Base-by-base conservation (phyloP, 2,329 filamentous ascomycete genomes). In the Talaromyces sp. region DNA sequence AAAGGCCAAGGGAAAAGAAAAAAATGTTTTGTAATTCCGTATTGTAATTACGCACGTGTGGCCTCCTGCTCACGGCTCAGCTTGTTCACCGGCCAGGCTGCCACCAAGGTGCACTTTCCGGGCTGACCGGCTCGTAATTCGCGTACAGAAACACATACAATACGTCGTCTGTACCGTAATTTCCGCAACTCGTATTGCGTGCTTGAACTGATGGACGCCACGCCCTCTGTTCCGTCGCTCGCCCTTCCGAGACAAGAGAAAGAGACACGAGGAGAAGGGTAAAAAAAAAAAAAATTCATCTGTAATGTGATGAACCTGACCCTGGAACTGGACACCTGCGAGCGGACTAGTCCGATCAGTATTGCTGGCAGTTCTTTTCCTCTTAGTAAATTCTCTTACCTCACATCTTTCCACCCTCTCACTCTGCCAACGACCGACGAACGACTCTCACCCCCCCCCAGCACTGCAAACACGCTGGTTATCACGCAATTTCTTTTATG, bases 341-440 rank as follows among this genome's bases (percentile, higher is more conserved):
- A 35, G 12, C 7, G 35, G 35, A 38, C 35, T 38, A 17, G 35
- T n/a, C 35, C 17, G 43, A 46, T 8, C 17, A 52, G 21, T 46
- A 46, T 46, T 46, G 14, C 26, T 29, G 21, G 7, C 26, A 2
- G 3, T 11, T 52, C 48, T 62, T 26, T 63, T 61, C 62, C 60
- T 66, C 64, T 76, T 76, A 75, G 70, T 70, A 70, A 75, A 75
- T 74, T 65, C 67, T 67, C 74, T 76, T 74, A 76, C 72, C 70
- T 73, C 72, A 72, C 68, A 67, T 65, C 68, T 63, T 61, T 54
- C 63, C 64, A 51, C 56, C 58, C 60, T 62, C 63, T 65, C 32
- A 5, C 62, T 61, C 57, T 35, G 35, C 52, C 53, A 38, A 46
- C 46, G 12, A 43, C 27, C 53, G 21, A 35, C 43, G 38, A 61